These are phyloP conservation scores for Aspergillus niger DNA, from an alignment of 2,329 filamentous ascomycete genomes.

Conservation along the genomic window DNA sequence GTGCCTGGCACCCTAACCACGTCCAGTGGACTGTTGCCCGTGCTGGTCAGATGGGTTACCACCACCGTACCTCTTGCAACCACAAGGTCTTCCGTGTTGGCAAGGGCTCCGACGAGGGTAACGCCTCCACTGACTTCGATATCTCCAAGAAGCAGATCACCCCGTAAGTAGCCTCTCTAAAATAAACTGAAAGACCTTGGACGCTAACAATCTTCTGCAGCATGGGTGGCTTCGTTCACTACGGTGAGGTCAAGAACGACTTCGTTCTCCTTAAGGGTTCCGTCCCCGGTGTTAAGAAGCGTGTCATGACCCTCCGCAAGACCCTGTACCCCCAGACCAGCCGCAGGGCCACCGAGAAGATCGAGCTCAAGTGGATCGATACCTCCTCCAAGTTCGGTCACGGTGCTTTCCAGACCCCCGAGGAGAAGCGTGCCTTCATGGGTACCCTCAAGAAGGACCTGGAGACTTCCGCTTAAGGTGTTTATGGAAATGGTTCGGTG, in stretches of 20 bases:
- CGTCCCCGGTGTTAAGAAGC: slow-evolving; percentile 98
- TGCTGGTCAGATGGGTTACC: slow-evolving; percentile 99
- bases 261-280: slow-evolving; percentile 97
- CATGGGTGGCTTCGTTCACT: slow-evolving; percentile 98
- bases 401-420: slow-evolving; percentile 97
- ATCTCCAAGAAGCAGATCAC: slow-evolving; percentile 99
- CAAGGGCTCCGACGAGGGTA: slow-evolving; percentile 86
- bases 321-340: slow-evolving; percentile 98
- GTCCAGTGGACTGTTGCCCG: slow-evolving; percentile 99
- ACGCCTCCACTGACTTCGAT: slow-evolving; percentile 92
- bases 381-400: slow-evolving; percentile 99
- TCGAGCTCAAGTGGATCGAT: slow-evolving; percentile 99
- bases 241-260: slow-evolving; percentile 99
- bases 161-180: slow-evolving; percentile 70
- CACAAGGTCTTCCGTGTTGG: slow-evolving; percentile 99
- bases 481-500: slow-evolving; percentile 40
- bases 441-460: slow-evolving; percentile 99
- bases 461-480: slow-evolving; percentile 56
- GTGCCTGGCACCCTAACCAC: slow-evolving; percentile 99
- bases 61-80: slow-evolving; percentile 99
- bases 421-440: slow-evolving; percentile 97
- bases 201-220: slow-evolving; percentile 54
- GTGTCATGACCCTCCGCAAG: slow-evolving; percentile 97
- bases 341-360: slow-evolving; percentile 95
- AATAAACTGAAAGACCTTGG: slow-evolving; percentile 33